Base-by-base conservation (phyloP, 192 early-diverging fungal species). In the Linnemannia exigua region DNA sequence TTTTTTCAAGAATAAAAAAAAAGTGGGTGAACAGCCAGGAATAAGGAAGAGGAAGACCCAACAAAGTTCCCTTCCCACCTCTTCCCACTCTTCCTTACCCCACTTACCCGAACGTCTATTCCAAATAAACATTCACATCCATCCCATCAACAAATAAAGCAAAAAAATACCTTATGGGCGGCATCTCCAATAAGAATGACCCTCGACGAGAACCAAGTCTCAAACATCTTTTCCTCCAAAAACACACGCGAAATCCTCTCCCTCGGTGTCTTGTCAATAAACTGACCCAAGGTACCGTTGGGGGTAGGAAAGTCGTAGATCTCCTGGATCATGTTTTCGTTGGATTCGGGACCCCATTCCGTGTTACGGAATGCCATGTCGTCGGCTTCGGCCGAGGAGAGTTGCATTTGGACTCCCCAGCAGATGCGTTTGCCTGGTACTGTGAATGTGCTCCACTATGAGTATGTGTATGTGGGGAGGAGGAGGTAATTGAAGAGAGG, bases 191-290 rank as follows among this genome's bases (percentile, higher is more conserved):
- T 83, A 20, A 83, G 47, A 48, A 83, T 67, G 7, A 76, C 44
- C 4, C 75, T 61, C 16, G 71, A 66, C 51, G 73, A n/a, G n/a
- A 67, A 54, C 81, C 81, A 83, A 33, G 81, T 83, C 81, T 83
- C 81, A 76, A 83, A 83, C 75, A 83, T 58, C 75, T 83, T 83
- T 41, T 83, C 81, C 22, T 83, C 81, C 25, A 83, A 72, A 35
- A 77, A 83, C 48, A 83, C 81, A 19, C 38, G 72, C 17, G 81
- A 83, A 48, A 83, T 83, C 14, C 61, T 52, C 16, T 77, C 81
- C 0, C 50, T 17, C 0, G 81, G 76, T 0, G 81, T 83, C 48
- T 58, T 61, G 28, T 83, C 75, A 48, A 83, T 83, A 36, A 83
- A 83, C 46, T 74, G 71, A 7, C 81, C 81, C 4, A 83, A 35